Evolutionary conservation across 768 basidiomycete genomes (phyloP).

Genomic region (Leccinum imitatum): DNA sequence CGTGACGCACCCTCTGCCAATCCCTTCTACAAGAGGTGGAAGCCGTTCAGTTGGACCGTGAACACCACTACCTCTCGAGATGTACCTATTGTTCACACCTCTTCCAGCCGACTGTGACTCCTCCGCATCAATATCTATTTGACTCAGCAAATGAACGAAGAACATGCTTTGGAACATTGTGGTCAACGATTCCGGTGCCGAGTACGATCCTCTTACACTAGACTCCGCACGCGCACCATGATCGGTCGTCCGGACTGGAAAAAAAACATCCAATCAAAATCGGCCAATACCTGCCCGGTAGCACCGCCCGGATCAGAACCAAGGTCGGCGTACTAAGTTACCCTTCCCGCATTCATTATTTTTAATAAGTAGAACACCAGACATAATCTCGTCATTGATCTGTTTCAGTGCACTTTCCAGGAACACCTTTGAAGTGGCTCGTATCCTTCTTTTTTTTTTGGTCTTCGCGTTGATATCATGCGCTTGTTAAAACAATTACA

Average conservation of each 20-base stretch:
- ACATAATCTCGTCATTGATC: constrained; percentile 43
- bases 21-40: constrained; percentile 85
- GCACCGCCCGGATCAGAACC: constrained; percentile 75
- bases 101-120: constrained; percentile 47
- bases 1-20: constrained; percentile 95
- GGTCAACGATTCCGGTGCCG: constrained; percentile 80
- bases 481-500: neutral
- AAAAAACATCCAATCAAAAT: constrained; percentile 30
- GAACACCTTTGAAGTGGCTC: constrained; percentile 18
- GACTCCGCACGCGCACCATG: constrained; percentile 80
- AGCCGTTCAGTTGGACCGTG: constrained; percentile 84
- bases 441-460: neutral
- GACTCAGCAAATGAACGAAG: constrained; percentile 80
- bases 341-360: constrained; percentile 10
- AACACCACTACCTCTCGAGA: constrained; percentile 32
- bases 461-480: neutral
- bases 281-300: constrained; percentile 65
- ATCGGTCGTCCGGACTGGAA: constrained; percentile 93
- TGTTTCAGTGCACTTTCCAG: constrained; percentile 6
- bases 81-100: constrained; percentile 7
- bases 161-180: constrained; percentile 91
- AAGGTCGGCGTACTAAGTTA: no score
- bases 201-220: constrained; percentile 87
- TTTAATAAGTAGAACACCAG: constrained; percentile 47
- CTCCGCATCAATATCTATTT: constrained; percentile 89